phyloP scores from a whole-genome alignment of 1,284 basidiomycete genomes.

The Austroboletus novae-zelandiae region DNA sequence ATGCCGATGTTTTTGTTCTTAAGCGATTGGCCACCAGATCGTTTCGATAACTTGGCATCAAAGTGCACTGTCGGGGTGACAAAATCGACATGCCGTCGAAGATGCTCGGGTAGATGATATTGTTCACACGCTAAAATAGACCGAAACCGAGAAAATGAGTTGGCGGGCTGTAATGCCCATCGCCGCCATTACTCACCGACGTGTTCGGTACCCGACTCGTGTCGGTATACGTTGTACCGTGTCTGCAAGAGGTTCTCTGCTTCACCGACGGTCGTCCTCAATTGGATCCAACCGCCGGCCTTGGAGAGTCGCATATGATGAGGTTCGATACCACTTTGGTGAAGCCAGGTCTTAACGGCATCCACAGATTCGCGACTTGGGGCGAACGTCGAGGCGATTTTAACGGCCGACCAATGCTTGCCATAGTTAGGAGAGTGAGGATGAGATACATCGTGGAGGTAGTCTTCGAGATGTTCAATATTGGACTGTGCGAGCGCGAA shows the following conservation, averaged over 20 bases:
- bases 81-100: slow-evolving; percentile 44
- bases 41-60: slow-evolving; percentile 29
- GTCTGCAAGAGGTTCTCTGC: slow-evolving; percentile 44
- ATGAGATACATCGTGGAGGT: slow-evolving; percentile 43
- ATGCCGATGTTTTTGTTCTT: slow-evolving; percentile 22
- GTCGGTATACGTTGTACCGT: slow-evolving; percentile 44
- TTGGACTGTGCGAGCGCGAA: slow-evolving; percentile 45
- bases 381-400: slow-evolving; percentile 41
- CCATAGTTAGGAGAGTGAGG: slow-evolving; percentile 46
- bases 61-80: slow-evolving; percentile 47
- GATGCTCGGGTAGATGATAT: slow-evolving; percentile 43
- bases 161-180: background rate
- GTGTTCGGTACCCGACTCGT: slow-evolving; percentile 34
- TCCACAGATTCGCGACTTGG: slow-evolving; percentile 38
- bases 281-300: slow-evolving; percentile 43
- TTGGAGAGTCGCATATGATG: slow-evolving; percentile 33
- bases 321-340: slow-evolving; percentile 34
- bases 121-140: slow-evolving; percentile 39
- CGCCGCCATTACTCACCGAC: slow-evolving; percentile 20
- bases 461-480: slow-evolving; percentile 37
- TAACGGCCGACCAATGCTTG: slow-evolving; percentile 43
- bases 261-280: slow-evolving; percentile 41
- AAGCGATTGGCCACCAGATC: background rate
- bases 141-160: background rate
- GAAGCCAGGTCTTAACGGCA: slow-evolving; percentile 40